Evolutionary conservation across 1,284 basidiomycete genomes (phyloP).

Genomic region (Vanrija sp.): DNA sequence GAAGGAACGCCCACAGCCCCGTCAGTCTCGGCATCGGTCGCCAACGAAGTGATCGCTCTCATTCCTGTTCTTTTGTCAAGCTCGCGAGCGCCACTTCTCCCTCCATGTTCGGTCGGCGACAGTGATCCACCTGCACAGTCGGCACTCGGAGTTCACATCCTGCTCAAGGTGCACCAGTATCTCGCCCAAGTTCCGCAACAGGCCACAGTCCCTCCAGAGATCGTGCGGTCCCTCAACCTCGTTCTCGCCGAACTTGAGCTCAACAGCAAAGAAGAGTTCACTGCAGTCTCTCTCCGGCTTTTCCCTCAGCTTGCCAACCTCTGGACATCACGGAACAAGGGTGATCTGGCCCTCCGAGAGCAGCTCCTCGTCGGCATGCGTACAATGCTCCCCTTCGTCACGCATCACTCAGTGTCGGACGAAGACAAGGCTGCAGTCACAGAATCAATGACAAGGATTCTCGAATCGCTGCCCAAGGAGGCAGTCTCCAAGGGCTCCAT

Average conservation of each 20-base stretch:
- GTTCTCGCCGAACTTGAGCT: slow-evolving; percentile 68
- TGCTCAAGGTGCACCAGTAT: slow-evolving; percentile 64
- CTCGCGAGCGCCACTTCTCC: slow-evolving; percentile 38
- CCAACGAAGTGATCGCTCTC: slow-evolving; percentile 60
- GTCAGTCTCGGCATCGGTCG: background rate
- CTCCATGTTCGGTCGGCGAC: slow-evolving; percentile 8
- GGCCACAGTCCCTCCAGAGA: slow-evolving; percentile 69
- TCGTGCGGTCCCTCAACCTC: slow-evolving; percentile 63
- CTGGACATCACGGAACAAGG: slow-evolving; percentile 73
- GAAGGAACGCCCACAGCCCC: background rate
- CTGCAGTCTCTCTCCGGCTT: slow-evolving; percentile 57
- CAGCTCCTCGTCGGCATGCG: slow-evolving; percentile 61
- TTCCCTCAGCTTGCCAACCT: slow-evolving; percentile 65
- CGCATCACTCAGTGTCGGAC: slow-evolving; percentile 34
- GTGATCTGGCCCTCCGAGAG: slow-evolving; percentile 55
- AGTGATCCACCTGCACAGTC: background rate
- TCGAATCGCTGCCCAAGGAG: slow-evolving; percentile 57
- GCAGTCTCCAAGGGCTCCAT: slow-evolving; percentile 61
- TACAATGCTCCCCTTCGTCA: slow-evolving; percentile 67
- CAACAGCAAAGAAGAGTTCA: slow-evolving; percentile 62
- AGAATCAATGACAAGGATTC: slow-evolving; percentile 55
- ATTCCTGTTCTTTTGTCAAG: slow-evolving; percentile 64
- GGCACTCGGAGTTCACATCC: slow-evolving; percentile 56
- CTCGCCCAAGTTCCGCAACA: slow-evolving; percentile 60
- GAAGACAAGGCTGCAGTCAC: slow-evolving; percentile 38